Base-by-base conservation (phyloP, 129 eudicot species). In the Flaveria linearis region DNA sequence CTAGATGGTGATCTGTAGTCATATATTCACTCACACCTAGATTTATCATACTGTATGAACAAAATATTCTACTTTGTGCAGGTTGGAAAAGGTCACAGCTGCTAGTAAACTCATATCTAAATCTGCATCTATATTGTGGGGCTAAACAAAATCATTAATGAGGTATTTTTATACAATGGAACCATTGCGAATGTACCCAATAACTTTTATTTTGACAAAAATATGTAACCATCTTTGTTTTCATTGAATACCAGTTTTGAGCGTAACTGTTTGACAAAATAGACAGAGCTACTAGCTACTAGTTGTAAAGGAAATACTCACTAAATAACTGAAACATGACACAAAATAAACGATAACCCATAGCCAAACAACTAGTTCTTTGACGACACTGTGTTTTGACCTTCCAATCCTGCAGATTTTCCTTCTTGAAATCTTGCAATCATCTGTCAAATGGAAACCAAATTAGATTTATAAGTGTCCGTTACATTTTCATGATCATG, bases 81-180 rank as follows among this genome's bases (percentile, higher is more conserved):
- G 92, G 77, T 78, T 80, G 75, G 89, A 85, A 75, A 66, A 85
- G 68, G 70, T 75, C 61, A 68, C 89, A 14, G 51, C 76, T 26
- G 69, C 81, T 23, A 61, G 61, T 71, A 82, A 76, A 42, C 73
- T 83, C 36, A 66, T 82, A 52, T 80, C 89, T 22, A 88, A 70
- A 75, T 85, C 92, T 1, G 25, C 83, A 14, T 69, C 87, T 62
- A 53, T 84, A 43, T 83, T 87, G 79, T 76, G 87, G 77, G 78
- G 84, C 22, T 67, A 74, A 88, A 68, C 72, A 70, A 43, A 64
- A 62, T 20, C 17, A 58, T 45, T 30, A 26, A 12, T 68, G 7
- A 43, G 71, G 80, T 49, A 80, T 53, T 11, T 63, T 47, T 43
- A 6, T n/a, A 47, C 47, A 43, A 30, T 61, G 18, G 2, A 47